These are phyloP conservation scores for Syzygium aqueum DNA, from an alignment of 345 rosid species.

Conservation along the genomic window DNA sequence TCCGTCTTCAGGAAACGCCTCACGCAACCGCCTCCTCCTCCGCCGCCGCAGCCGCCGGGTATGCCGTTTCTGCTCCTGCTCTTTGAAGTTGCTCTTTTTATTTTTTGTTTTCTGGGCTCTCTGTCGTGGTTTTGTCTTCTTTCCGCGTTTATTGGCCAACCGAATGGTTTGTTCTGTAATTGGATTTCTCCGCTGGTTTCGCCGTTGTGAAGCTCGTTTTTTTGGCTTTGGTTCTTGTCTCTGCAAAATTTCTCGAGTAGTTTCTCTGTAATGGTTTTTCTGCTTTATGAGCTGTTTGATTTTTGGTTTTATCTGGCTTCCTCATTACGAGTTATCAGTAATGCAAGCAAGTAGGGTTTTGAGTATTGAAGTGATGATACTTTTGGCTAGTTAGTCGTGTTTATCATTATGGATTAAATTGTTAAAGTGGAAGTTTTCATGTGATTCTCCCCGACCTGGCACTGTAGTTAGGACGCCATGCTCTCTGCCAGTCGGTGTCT, in stretches of 20 bases:
- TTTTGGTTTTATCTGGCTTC: background rate
- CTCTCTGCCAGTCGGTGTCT: background rate
- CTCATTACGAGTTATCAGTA: background rate
- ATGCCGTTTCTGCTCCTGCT: background rate
- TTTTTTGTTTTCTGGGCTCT: background rate
- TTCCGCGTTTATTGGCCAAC: background rate
- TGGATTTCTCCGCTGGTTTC: background rate
- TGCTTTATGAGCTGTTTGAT: background rate
- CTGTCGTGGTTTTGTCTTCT: background rate
- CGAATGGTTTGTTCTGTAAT: background rate
- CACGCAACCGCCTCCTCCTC: constrained; percentile 28
- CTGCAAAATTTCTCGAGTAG: background rate
- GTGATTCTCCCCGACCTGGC: background rate
- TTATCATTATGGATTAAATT: background rate
- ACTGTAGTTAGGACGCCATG: background rate
- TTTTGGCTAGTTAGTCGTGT: background rate
- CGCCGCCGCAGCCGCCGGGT: constrained; percentile 2
- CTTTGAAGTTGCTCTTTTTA: background rate
- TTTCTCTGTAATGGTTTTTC: background rate
- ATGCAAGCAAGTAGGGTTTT: background rate
- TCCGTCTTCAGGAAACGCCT: constrained; percentile 77
- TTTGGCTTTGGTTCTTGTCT: background rate
- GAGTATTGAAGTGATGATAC: background rate
- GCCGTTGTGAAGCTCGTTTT: background rate
- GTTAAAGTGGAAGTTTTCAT: background rate